These are phyloP conservation scores for Aspergillus latus DNA, from an alignment of 2,329 filamentous ascomycete genomes.

Conservation along the genomic window DNA sequence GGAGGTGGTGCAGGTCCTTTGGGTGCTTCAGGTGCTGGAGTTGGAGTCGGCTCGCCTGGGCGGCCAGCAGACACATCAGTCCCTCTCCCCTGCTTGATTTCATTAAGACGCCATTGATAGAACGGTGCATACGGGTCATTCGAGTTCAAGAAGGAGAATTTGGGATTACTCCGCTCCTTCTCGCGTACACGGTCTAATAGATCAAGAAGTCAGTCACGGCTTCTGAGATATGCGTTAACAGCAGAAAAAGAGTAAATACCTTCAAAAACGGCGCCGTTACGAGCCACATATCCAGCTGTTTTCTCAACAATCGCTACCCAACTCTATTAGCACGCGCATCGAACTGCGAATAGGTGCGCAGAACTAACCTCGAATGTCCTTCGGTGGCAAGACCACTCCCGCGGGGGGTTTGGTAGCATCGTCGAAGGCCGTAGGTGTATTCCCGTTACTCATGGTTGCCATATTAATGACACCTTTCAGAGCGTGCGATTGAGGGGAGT, in stretches of 20 bases:
- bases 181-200: slow-evolving; percentile 70
- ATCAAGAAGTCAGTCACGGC: not conserved
- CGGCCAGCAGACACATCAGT: slow-evolving; percentile 75
- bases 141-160: slow-evolving; percentile 81
- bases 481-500: not conserved
- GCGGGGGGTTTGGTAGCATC: slow-evolving; percentile 74
- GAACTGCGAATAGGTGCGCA: not conserved
- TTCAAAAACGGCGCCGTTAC: slow-evolving; percentile 68
- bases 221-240: not conserved
- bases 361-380: slow-evolving; percentile 68
- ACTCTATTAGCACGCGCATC: slow-evolving; percentile 25
- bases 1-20: slow-evolving; percentile 81
- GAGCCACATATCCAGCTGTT: slow-evolving; percentile 85
- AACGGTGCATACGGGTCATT: slow-evolving; percentile 83
- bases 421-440: slow-evolving; percentile 44
- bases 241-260: slow-evolving; percentile 32
- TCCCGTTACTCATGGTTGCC: slow-evolving; percentile 43
- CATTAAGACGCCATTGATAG: slow-evolving; percentile 85
- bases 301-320: slow-evolving; percentile 73
- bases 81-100: slow-evolving; percentile 81
- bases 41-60: slow-evolving; percentile 60
- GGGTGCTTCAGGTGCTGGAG: slow-evolving; percentile 62
- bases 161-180: slow-evolving; percentile 80
- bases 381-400: slow-evolving; percentile 80
- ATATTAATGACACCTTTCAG: slow-evolving; percentile 27